Evolutionary conservation across 106 monocot genomes (phyloP), one percentile per base, ranked within the genome.

Genomic region (Allium sativum): DNA sequence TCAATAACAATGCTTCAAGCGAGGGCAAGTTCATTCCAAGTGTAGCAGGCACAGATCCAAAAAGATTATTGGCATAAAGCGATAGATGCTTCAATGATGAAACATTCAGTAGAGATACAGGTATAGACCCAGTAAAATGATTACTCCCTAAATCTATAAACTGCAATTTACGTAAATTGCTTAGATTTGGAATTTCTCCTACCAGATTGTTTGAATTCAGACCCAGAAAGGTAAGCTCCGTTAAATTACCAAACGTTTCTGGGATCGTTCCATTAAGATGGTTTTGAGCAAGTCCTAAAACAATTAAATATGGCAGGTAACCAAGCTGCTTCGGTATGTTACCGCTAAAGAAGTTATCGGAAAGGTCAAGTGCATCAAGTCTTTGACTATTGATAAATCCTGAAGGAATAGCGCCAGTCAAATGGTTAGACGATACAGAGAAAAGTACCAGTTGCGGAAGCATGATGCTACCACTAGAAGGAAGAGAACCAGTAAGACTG

Each of bases 141-240:
- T 56, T 65, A 5, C 9, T 7, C 8, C 4, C 48, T 0, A 65
- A 41, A 5, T 14, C 40, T 14, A 65, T 19, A 1, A 7, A 0
- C 7, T 52, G 15, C 16, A 65, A 53, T 17, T 65, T 53, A 4
- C 3, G 7, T 7, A 65, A 53, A 52, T 18, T 15, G 3, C 65
- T 53, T 53, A 65, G 15, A 40, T 48, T 9, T 7, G 52, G 65
- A 10, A 65, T 65, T 13, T 6, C 52, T 9, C 65, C 65, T 12
- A 9, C 1, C 16, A 65, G 10, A 6, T 40, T 51, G 40, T 52
- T 65, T 4, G 10, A 9, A 44, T 42, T 19, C 17, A 65, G 12
- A 2, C 16, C 14, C 18, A 65, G 51, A 2, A 21, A 2, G 18
- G 6, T 7, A 21, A 65, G 10, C 21, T 42, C 41, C 16, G 65